These are phyloP conservation scores for Phanerochaete sordida DNA, from an alignment of 768 basidiomycete genomes.

Conservation along the genomic window DNA sequence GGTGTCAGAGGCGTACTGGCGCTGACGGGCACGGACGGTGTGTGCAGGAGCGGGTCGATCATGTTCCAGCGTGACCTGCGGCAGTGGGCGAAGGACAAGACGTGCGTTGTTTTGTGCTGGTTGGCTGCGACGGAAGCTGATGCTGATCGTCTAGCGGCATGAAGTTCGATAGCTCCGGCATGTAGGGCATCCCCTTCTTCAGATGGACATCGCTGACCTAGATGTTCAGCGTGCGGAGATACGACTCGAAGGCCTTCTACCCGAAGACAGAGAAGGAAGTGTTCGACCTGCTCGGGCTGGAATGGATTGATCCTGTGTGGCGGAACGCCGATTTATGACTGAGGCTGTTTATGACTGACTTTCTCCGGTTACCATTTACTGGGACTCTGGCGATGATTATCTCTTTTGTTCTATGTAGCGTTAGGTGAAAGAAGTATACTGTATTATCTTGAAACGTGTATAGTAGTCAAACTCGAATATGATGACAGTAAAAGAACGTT, in stretches of 20 bases:
- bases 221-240: constrained; percentile 50
- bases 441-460: neutral
- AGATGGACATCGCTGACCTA: neutral
- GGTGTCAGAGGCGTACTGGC: no score
- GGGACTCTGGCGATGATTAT: neutral
- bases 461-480: no score
- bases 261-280: constrained; percentile 70
- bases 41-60: constrained; percentile 74
- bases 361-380: neutral
- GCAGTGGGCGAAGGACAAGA: constrained; percentile 62
- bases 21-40: no score
- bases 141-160: constrained; percentile 47
- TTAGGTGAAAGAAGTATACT: no score
- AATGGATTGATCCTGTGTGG: constrained; percentile 66
- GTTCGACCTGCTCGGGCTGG: constrained; percentile 65
- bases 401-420: neutral
- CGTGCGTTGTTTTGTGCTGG: constrained; percentile 31
- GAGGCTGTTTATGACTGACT: neutral
- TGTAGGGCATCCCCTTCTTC: constrained; percentile 43
- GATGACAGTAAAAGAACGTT: no score
- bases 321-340: constrained; percentile 66
- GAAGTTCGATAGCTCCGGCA: constrained; percentile 81
- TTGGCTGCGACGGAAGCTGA: neutral
- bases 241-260: constrained; percentile 56
- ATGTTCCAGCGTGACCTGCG: constrained; percentile 88